These are phyloP conservation scores for Yamagishiella unicocca DNA, from an alignment of 139 green algal genomes.

Conservation along the genomic window DNA sequence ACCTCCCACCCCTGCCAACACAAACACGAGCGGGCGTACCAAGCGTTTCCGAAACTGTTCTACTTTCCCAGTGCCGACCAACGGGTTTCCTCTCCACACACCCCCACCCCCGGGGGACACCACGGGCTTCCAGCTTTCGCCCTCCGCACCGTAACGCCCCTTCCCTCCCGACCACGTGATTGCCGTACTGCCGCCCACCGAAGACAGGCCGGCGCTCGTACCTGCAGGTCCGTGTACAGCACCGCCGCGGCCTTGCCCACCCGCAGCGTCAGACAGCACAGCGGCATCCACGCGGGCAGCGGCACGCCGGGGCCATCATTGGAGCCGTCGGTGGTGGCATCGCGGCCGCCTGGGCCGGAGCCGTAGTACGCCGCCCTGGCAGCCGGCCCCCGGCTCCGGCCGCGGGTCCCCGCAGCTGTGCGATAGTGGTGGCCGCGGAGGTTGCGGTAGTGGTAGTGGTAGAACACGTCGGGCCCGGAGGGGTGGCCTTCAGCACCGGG, in stretches of 20 bases:
- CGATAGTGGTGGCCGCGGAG: not conserved
- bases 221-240: conserved; percentile 39
- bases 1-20: no score
- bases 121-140: no score
- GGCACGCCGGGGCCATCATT: not conserved
- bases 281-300: conserved; percentile 43
- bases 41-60: no score
- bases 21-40: no score
- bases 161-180: no score
- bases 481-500: not conserved
- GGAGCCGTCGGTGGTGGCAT: not conserved
- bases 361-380: not conserved
- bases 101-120: no score
- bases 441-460: not conserved
- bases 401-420: not conserved
- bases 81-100: no score
- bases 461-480: not conserved
- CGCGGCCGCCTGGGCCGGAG: not conserved
- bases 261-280: conserved; percentile 23
- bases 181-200: no score
- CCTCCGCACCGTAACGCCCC: no score
- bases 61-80: no score
- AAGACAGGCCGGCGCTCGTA: no score
- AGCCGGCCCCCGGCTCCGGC: not conserved
- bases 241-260: conserved; percentile 30